phyloP scores from a whole-genome alignment of 148 eudicot genomes.

The Rheum nobile region DNA sequence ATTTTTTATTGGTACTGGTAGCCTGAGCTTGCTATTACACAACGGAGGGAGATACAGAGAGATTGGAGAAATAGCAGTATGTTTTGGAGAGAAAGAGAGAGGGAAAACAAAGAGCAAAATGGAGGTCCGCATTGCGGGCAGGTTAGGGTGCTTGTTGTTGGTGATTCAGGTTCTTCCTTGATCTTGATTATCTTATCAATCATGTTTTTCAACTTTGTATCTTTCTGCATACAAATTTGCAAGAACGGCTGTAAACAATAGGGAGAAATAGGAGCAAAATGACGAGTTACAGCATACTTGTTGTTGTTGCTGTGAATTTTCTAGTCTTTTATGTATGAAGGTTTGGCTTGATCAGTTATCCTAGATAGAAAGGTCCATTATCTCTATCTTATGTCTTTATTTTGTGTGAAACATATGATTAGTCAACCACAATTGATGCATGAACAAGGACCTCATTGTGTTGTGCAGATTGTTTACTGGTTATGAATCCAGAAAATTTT shows the following conservation, averaged over 20 bases:
- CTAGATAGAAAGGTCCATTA: neutral
- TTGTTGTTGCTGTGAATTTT: neutral
- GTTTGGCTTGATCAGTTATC: neutral
- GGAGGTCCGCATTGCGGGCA: conserved; percentile 11
- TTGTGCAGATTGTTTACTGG: too few species aligned
- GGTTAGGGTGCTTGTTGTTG: conserved; percentile 13
- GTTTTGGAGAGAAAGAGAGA: conserved; percentile 14
- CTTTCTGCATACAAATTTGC: neutral
- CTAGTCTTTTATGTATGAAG: neutral
- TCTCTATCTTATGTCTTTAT: neutral
- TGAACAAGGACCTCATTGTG: too few species aligned
- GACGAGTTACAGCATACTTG: neutral
- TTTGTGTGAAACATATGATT: neutral
- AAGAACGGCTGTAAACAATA: neutral
- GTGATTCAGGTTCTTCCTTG: conserved; percentile 12
- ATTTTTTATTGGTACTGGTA: neutral
- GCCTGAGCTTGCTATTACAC: neutral
- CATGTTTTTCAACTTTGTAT: neutral
- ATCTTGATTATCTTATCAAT: neutral
- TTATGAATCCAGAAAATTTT: too few species aligned
- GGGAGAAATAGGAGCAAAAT: neutral
- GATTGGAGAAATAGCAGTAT: neutral
- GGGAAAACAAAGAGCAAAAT: conserved; percentile 12
- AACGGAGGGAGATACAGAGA: neutral
- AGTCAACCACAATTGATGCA: too few species aligned